These are phyloP conservation scores for Leccinum imitatum DNA, from an alignment of 768 basidiomycete genomes.

Conservation along the genomic window DNA sequence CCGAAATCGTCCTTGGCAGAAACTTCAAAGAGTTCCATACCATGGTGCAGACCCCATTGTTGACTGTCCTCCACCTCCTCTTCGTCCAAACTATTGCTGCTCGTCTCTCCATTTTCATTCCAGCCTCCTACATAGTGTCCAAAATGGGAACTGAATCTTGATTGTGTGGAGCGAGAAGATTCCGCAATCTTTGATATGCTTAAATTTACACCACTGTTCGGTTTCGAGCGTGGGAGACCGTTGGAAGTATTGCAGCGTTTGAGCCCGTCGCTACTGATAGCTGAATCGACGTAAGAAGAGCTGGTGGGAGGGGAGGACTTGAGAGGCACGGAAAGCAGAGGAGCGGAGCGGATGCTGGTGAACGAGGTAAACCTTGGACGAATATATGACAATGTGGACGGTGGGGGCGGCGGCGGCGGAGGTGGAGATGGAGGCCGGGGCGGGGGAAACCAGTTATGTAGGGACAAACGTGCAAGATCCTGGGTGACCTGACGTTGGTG, in stretches of 20 bases:
- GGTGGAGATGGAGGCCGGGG: conserved; percentile 67
- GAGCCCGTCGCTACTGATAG: conserved; percentile 50
- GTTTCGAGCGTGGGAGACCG: conserved; percentile 49
- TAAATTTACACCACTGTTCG: conserved; percentile 38
- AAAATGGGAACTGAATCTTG: conserved; percentile 59
- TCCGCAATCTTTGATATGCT: conserved; percentile 34
- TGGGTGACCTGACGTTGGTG: conserved; percentile 73
- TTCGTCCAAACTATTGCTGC: conserved; percentile 66
- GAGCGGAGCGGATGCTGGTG: conserved; percentile 62
- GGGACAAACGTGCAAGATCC: conserved; percentile 78
- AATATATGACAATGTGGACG: conserved; percentile 38
- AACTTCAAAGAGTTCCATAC: conserved; percentile 88
- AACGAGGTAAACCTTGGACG: conserved; percentile 37
- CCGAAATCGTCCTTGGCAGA: conserved; percentile 88
- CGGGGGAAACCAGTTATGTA: conserved; percentile 88
- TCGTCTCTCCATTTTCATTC: conserved; percentile 57
- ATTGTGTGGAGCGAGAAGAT: conserved; percentile 45
- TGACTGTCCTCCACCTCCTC: conserved; percentile 53
- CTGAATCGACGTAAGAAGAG: conserved; percentile 64
- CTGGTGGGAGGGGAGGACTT: conserved; percentile 54
- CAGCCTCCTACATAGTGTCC: conserved; percentile 51
- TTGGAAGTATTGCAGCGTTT: conserved; percentile 52
- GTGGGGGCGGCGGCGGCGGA: conserved; percentile 53
- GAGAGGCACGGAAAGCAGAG: conserved; percentile 43
- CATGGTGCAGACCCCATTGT: conserved; percentile 78